Base-by-base conservation (phyloP, 257 asterid genomes). In the Schizonepeta tenuifolia region DNA sequence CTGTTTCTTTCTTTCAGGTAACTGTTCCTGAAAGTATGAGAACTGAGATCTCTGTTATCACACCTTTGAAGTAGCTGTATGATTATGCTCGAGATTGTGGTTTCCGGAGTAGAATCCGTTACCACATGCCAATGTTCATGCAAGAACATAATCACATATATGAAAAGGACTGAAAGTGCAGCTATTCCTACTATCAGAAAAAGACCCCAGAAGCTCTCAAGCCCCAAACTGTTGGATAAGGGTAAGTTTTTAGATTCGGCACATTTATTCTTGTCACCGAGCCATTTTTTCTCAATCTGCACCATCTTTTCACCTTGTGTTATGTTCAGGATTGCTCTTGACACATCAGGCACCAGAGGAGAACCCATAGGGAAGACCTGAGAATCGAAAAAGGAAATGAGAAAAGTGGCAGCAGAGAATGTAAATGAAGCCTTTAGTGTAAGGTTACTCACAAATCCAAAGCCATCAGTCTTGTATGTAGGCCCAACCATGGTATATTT, bases 281-380 rank as follows among this genome's bases (percentile, higher is more conserved):
- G 53, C 72, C 81, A 72, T 13, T 1, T 75, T 36, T 65, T 59
- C 69, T 44, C 75, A 10, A 59, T 46, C 49, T 33, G 31, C 51
- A 18, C 43, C 73, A 51, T 68, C 10, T 71, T 46, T 7, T 36
- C 64, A 3, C 65, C 65, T 40, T 54, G 41, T 14, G 49, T 69
- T 38, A 69, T 40, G 53, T 69, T 55, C 1, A 55, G 38, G 3
- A 69, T 54, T 7, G 74, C 50, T 8, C 65, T 81, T 18, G 62
- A 67, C 17, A 51, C 61, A 35, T 67, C 72, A 9, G 72, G 47
- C 1, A 50, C 61, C 9, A 31, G 61, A 2, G 80, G 82, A 67
- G 90, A 87, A 13, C 76, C 88, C 12, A 57, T 18, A 5, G 89
- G 87, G 43, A 85, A 82, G 21, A 82, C 87, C 90, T 83, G 77